Conservation (phyloP, 2,329 filamentous ascomycete genomes). For the Apiospora saccharicola region DNA sequence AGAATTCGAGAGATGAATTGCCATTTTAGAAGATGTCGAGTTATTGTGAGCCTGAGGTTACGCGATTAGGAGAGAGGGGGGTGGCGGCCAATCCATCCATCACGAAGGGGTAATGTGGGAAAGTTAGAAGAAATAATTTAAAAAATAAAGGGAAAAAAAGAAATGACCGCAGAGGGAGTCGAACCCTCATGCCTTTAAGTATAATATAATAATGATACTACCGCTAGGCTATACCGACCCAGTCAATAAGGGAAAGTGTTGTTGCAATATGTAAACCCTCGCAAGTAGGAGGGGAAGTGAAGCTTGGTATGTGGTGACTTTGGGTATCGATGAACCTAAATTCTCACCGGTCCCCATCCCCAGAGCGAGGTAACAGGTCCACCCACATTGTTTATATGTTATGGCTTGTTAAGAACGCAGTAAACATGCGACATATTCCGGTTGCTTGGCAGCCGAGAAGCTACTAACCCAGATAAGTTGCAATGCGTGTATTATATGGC, state of each 20-base stretch:
- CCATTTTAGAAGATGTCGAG: not conserved
- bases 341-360: not conserved
- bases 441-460: too few species aligned
- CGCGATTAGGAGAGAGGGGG: not conserved
- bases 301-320: not conserved
- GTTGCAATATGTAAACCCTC: not conserved
- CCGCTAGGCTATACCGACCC: not conserved
- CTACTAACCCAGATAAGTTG: too few species aligned
- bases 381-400: too few species aligned
- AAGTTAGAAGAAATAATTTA: not conserved
- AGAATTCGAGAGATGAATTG: not conserved
- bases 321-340: not conserved
- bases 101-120: not conserved
- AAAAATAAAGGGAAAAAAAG: not conserved
- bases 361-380: not conserved
- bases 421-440: too few species aligned
- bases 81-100: not conserved
- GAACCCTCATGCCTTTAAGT: slow-evolving; percentile 9
- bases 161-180: slow-evolving; percentile 2
- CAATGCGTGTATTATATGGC: too few species aligned
- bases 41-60: slow-evolving; percentile 9
- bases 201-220: slow-evolving; percentile 21
- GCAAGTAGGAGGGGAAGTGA: not conserved
- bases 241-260: not conserved
- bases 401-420: too few species aligned